Base-by-base conservation (phyloP, 2,329 filamentous ascomycete species). In the Calycina herbarum region DNA sequence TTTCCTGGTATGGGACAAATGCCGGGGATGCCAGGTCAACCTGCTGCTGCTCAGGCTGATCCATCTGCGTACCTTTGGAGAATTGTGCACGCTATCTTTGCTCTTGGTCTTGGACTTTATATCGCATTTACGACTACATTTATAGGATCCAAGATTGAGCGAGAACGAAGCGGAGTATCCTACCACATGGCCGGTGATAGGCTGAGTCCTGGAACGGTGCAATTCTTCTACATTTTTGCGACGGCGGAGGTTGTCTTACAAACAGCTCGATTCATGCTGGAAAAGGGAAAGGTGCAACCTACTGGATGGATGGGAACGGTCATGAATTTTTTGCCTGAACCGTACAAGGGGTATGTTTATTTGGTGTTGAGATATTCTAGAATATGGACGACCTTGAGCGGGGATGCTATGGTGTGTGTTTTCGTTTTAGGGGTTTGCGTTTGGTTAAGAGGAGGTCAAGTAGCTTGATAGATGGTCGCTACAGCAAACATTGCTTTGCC, bases 181-280 rank as follows among this genome's bases (percentile, higher is more conserved):
- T 69, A 66, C 29, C 64, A 74, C 73, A 1, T 77, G 80, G 35
- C 75, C 57, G 60, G 66, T 63, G 63, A 73, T 65, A 68, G 75
- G 64, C 70, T 79, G 62, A 76, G 77, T 61, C 74, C 75, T 64
- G 74, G 77, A 40, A 75, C 81, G 51, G 80, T 80, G 57, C 82
- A 83, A 67, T 89, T 93, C 78, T 93, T 94, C 77, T 92, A 88
- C 81, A 83, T 91, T n/a, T 95, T 94, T 75, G 89, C 90, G 5
- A 92, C 91, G 0, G 88, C 86, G 38, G 91, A 95, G 79, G 83
- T 92, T 11, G 76, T 92, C 62, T 80, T 94, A 68, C 86, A 94
- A 69, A 89, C 87, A 1, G 88, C 85, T 35, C 82, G 91, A 29
- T 91, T 89, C 75, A 87, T 93, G 71, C 74, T 92, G 61, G 90